These are phyloP conservation scores for Blastomyces gilchristii DNA, from an alignment of 2,329 filamentous ascomycete species.

Conservation along the genomic window DNA sequence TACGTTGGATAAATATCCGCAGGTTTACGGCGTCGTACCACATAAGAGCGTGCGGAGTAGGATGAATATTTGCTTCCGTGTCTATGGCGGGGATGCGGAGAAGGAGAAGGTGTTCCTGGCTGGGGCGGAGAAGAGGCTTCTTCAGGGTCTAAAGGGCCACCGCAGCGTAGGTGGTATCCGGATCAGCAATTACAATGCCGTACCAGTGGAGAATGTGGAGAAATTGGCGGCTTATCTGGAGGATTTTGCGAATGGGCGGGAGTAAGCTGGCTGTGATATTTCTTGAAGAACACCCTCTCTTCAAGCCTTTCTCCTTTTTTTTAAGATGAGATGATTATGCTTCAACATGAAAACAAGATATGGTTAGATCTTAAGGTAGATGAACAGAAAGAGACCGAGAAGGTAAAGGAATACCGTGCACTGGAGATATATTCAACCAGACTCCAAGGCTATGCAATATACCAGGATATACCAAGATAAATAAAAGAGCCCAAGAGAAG, in stretches of 20 bases:
- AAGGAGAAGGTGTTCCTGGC: slow-evolving; percentile 73
- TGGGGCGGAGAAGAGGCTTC: slow-evolving; percentile 54
- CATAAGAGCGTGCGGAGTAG: slow-evolving; percentile 65
- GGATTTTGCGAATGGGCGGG: slow-evolving; percentile 40
- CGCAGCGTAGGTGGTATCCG: slow-evolving; percentile 77
- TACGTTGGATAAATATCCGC: slow-evolving; percentile 61
- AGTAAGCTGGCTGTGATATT: neutral
- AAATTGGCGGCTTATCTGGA: slow-evolving; percentile 37
- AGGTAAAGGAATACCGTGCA: neutral
- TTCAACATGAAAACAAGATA: neutral
- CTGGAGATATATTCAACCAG: slow-evolving; percentile 8
- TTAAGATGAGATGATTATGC: neutral
- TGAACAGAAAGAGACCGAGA: neutral
- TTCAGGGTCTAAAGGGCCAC: slow-evolving; percentile 81
- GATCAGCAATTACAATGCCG: slow-evolving; percentile 81
- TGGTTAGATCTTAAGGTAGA: neutral
- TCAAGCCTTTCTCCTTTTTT: neutral
- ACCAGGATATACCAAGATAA: neutral
- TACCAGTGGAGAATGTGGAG: slow-evolving; percentile 44
- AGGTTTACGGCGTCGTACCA: slow-evolving; percentile 69
- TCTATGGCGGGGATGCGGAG: slow-evolving; percentile 53
- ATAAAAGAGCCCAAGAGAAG: neutral
- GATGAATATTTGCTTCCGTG: slow-evolving; percentile 93
- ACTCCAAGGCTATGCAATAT: slow-evolving; percentile 11
- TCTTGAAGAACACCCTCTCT: neutral